Conservation (phyloP, 148 eudicot genomes). For the Camellia sinensis region DNA sequence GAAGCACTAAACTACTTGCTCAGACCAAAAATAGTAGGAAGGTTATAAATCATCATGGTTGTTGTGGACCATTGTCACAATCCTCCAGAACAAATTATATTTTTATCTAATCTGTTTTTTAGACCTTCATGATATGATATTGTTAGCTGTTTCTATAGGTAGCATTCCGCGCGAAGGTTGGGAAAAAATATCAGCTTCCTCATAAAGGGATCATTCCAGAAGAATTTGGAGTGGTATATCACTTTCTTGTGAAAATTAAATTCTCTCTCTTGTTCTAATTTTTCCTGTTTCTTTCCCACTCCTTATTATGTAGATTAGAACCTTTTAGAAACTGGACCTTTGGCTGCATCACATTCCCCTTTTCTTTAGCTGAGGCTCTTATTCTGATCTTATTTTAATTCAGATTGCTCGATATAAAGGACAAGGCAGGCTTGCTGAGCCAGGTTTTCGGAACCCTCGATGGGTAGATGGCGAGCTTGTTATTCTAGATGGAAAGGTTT, state of each 20-base stretch:
- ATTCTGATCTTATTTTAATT: slow-evolving; percentile 12
- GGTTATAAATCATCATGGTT: neutral
- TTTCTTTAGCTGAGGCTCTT: neutral
- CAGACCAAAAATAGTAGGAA: neutral
- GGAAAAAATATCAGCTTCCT: slow-evolving; percentile 87
- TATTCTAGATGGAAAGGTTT: slow-evolving; percentile 95
- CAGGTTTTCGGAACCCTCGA: slow-evolving; percentile 76
- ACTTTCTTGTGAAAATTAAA: neutral
- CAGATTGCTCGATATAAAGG: slow-evolving; percentile 97
- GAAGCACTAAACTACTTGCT: neutral
- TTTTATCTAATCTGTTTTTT: neutral
- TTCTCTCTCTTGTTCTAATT: neutral
- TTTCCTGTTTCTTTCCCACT: neutral
- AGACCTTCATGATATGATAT: neutral
- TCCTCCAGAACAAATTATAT: neutral
- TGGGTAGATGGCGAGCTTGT: slow-evolving; percentile 99
- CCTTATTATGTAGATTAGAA: neutral
- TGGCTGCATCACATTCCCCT: neutral
- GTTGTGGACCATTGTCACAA: neutral
- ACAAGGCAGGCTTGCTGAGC: slow-evolving; percentile 93
- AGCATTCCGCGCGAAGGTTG: slow-evolving; percentile 97
- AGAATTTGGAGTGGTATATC: slow-evolving; percentile 93
- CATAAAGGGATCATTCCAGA: slow-evolving; percentile 96
- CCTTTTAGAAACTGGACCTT: neutral
- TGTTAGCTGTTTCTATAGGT: slow-evolving; percentile 44